A percentile compares a stretch with the other conserved stretches of the same genome.
Conservation (phyloP, 257 asterid genomes). For the Solanum gracilifrons region DNA sequence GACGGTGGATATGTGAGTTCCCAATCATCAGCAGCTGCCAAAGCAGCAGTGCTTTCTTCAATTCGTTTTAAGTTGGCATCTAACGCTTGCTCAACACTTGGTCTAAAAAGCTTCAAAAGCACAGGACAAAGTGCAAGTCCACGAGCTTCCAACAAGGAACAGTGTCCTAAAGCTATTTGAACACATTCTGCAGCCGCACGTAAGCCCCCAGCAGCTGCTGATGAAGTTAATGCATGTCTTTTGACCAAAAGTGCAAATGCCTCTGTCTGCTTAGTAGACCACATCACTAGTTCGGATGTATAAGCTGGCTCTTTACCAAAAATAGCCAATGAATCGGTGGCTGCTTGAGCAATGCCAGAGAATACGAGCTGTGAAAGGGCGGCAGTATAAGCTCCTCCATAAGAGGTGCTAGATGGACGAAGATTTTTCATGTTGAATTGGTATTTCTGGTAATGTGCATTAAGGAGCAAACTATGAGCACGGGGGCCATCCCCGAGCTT, state of each 20-base stretch:
- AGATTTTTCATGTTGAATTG: conserved; percentile 92
- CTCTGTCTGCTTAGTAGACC: conserved; percentile 97
- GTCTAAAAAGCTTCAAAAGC: conserved; percentile 83
- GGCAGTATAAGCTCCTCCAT: conserved; percentile 97
- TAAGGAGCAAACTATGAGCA: conserved; percentile 82
- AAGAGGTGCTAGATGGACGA: conserved; percentile 91
- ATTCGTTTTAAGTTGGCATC: conserved; percentile 96
- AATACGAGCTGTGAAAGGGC: conserved; percentile 94
- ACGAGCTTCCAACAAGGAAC: conserved; percentile 84
- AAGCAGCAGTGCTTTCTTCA: conserved; percentile 94
- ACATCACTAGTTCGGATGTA: conserved; percentile 93
- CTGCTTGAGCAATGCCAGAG: conserved; percentile 94
- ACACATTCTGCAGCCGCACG: conserved; percentile 99
- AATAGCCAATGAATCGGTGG: conserved; percentile 74
- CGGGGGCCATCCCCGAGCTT: conserved; percentile 96
- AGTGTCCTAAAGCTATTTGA: conserved; percentile 96
- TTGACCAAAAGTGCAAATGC: conserved; percentile 80
- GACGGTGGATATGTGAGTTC: conserved; percentile 76
- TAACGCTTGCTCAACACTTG: conserved; percentile 94
- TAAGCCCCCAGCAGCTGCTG: conserved; percentile 98
- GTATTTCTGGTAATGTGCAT: conserved; percentile 89
- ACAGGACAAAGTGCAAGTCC: conserved; percentile 97
- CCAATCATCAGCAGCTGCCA: conserved; percentile 99
- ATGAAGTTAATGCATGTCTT: conserved; percentile 92
- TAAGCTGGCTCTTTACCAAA: conserved; percentile 89